Base-by-base conservation (phyloP, 306 rosid species). In the Cicer cuneatum region DNA sequence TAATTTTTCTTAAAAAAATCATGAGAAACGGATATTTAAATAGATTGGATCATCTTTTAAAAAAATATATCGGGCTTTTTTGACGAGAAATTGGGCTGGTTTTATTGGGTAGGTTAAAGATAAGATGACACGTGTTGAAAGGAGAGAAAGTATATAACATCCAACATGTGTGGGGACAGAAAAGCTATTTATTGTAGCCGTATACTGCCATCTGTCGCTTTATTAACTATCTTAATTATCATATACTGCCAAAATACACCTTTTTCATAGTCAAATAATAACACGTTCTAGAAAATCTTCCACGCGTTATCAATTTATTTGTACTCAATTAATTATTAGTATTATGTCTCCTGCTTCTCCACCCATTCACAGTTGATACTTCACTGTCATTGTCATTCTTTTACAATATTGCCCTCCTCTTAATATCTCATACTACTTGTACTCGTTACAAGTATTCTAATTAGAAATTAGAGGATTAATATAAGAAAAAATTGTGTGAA, bases 191-290 rank as follows among this genome's bases (percentile, higher is more conserved):
- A 51, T 42, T 21, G 18, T 41, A 7, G 51, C 71, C 81, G 46
- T 62, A 56, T 63, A 41, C 0, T 64, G 79, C 76, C 82, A 79
- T 48, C 1, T 24, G 11, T 52, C 73, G 67, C 61, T 82, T 10
- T 12, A 78, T 79, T 75, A 1, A 38, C 10, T 35, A 52, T 57
- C 19, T 13, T 29, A 65, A 49, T 39, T 47, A 41, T 59, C 80
- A 59, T 42, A 75, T 81, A 76, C 88, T 11, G 90, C 90, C 91
- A 88, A 88, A 88, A 82, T 43, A 70, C 0, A 24, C 74, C 96
- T 90, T 88, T 90, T 90, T 85, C 73, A 13, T 0, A 4, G 7
- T 57, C 74, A 39, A 45, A 10, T 5, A 18, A 38, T 19, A 16
- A 41, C 70, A 19, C 41, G 7, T 60, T 71, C 59, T 12, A 59